Evolutionary conservation across 352 stramenopile genomes (phyloP).

Genomic region (Aphanomyces invadans): DNA sequence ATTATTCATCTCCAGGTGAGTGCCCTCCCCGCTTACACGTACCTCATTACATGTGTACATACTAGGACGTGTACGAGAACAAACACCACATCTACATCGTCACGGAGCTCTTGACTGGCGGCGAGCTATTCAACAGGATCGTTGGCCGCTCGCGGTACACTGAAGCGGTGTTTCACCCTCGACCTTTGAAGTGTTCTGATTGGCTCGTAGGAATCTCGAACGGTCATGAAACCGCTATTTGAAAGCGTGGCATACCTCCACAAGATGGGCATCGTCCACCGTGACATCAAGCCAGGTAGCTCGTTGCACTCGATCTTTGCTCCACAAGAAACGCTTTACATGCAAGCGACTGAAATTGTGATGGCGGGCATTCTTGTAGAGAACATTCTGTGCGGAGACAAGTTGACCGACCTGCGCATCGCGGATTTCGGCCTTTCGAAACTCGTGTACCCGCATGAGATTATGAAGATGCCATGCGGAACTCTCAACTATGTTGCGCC

Average conservation of each 20-base stretch:
- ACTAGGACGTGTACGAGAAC: conserved; percentile 88
- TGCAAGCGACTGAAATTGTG: neutral
- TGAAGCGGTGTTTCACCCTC: conserved; percentile 36
- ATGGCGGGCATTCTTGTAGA: conserved; percentile 30
- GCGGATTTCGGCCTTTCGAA: conserved; percentile 92
- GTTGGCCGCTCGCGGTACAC: conserved; percentile 80
- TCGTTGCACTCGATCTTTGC: neutral
- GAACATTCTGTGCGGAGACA: conserved; percentile 84
- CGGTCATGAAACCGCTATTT: conserved; percentile 81
- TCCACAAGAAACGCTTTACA: no score
- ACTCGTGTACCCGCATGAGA: conserved; percentile 85
- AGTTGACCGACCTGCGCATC: conserved; percentile 83
- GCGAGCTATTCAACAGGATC: conserved; percentile 96
- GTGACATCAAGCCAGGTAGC: conserved; percentile 70
- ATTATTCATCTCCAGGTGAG: conserved; percentile 61
- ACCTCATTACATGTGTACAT: conserved; percentile 33
- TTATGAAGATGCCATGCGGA: conserved; percentile 91
- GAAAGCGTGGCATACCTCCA: conserved; percentile 89
- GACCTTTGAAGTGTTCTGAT: neutral
- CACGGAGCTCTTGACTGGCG: conserved; percentile 94
- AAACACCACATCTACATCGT: conserved; percentile 96
- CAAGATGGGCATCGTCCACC: conserved; percentile 85
- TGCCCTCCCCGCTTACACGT: neutral
- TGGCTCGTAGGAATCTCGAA: conserved; percentile 49
- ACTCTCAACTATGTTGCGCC: conserved; percentile 92